Base-by-base conservation (phyloP, 225 moss, liverwort and hornwort species). In the Bryoerythrophyllum caledonicum region DNA sequence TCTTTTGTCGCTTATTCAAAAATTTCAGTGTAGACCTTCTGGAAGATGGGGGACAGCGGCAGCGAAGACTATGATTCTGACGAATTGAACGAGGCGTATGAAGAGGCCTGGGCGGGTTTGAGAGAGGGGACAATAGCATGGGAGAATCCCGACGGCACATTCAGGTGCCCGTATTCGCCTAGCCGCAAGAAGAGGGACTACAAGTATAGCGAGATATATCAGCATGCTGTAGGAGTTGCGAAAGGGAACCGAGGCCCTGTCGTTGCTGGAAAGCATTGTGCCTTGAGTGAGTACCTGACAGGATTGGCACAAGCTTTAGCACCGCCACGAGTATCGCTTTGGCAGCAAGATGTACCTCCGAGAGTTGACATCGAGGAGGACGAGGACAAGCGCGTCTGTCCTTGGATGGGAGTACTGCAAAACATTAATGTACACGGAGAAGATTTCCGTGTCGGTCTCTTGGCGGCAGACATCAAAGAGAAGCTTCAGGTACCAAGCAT, bases 141-240 rank as follows among this genome's bases (percentile, higher is more conserved):
- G 44, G 34, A 83, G 64, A 95, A 90, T 74, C 1, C 68, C 3
- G 88, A 95, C 37, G 91, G 90, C 48, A 93, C 93, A 63, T 88
- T 91, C 58, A 84, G 90, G 60, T 95, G 95, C 43, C 95, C 95
- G 1, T 83, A 82, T 49, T 90, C 93, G 61, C 95, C 95, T 8
- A 78, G 85, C 40, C 81, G 88, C 59, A 91, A 91, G 85, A 93
- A 91, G 76, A 91, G 90, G 72, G 82, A 80, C 26, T 95, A 93
- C 56, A 82, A 53, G 24, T 86, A 87, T 37, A 85, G 76, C 70
- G 93, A 95, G 72, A 88, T 95, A 15, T 71, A 83, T 10, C 91
- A 93, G 69, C 93, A 95, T 74, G 91, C 93, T 13, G 66, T 74
- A 57, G 93, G 81, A 23, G 91, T 91, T 30, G 64, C 85, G 19